Percentiles rank a stretch among this genome's conserved stretches.
Conservation (phyloP, 2,329 filamentous ascomycete genomes). For the Aureobasidium lini region DNA sequence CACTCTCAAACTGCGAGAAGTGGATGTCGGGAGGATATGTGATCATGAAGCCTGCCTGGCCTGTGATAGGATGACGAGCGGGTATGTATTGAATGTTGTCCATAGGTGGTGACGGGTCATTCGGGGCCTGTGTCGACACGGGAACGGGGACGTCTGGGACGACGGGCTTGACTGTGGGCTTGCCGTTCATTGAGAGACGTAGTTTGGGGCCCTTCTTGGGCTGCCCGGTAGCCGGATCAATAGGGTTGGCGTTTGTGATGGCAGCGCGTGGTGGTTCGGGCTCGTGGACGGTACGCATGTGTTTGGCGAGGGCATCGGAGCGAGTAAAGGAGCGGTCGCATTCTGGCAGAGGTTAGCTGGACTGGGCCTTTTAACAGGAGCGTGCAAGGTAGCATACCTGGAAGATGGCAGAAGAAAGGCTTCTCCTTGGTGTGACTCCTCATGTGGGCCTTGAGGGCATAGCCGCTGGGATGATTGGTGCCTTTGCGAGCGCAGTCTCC, state of each 20-base stretch:
- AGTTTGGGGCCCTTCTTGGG: conserved; percentile 37
- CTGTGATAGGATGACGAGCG: conserved; percentile 52
- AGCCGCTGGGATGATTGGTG: conserved; percentile 86
- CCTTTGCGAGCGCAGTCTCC: conserved; percentile 81
- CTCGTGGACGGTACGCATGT: conserved; percentile 98
- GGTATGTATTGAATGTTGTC: conserved; percentile 54
- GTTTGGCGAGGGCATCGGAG: conserved; percentile 91
- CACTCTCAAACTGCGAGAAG: conserved; percentile 59
- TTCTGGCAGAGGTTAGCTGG: conserved; percentile 48
- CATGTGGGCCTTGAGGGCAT: conserved; percentile 95
- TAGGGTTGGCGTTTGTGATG: conserved; percentile 66
- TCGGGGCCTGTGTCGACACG: conserved; percentile 12
- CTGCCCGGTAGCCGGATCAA: conserved; percentile 31
- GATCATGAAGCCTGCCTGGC: conserved; percentile 39
- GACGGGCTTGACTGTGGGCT: conserved; percentile 19
- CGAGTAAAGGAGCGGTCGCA: conserved; percentile 95
- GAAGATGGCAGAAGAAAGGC: conserved; percentile 92
- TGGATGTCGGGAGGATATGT: conserved; percentile 50
- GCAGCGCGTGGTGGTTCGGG: conserved; percentile 71
- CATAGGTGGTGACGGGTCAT: conserved; percentile 33
- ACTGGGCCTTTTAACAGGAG: not conserved
- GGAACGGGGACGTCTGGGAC: conserved; percentile 15
- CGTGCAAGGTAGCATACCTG: conserved; percentile 51
- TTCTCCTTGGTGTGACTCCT: conserved; percentile 96
- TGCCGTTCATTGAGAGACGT: conserved; percentile 32